Percentiles rank a stretch among this genome's conserved stretches.
Conservation (phyloP, 768 basidiomycete species). For the Dendrothele bispora region DNA sequence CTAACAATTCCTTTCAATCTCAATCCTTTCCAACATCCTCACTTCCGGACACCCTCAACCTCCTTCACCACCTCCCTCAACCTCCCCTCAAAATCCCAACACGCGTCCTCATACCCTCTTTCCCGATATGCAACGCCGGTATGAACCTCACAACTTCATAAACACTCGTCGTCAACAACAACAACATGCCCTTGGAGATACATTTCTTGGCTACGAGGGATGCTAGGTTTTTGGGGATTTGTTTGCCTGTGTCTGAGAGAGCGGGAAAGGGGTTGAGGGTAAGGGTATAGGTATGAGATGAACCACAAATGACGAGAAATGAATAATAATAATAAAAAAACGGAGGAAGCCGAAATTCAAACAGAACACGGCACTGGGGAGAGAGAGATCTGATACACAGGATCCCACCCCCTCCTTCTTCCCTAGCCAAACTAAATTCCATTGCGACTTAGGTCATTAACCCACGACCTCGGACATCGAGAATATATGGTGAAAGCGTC, state of each 20-base stretch:
- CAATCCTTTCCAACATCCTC: too few species aligned
- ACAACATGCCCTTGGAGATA: slow-evolving; percentile 81
- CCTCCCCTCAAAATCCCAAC: slow-evolving; percentile 65
- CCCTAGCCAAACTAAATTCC: slow-evolving; percentile 69
- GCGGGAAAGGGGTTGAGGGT: too few species aligned
- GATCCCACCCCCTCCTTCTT: slow-evolving; percentile 48
- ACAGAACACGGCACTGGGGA: background rate
- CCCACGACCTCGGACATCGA: slow-evolving; percentile 87
- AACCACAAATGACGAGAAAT: background rate
- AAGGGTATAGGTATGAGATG: too few species aligned
- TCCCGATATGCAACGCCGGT: slow-evolving; percentile 80
- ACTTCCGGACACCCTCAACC: slow-evolving; percentile 74
- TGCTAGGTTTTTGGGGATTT: slow-evolving; percentile 51
- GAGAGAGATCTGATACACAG: slow-evolving; percentile 31
- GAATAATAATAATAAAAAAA: background rate
- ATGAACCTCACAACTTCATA: slow-evolving; percentile 93
- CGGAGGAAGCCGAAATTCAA: background rate
- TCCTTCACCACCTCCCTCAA: slow-evolving; percentile 74
- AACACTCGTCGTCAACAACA: slow-evolving; percentile 87
- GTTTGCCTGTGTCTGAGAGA: too few species aligned
- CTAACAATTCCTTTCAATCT: too few species aligned
- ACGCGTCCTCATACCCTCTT: slow-evolving; percentile 74
- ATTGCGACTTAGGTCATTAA: slow-evolving; percentile 91
- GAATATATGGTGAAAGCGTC: slow-evolving; percentile 54
- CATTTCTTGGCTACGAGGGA: slow-evolving; percentile 74